These are phyloP conservation scores for Malassezia psittaci DNA, from an alignment of 1,284 basidiomycete species.

Conservation along the genomic window DNA sequence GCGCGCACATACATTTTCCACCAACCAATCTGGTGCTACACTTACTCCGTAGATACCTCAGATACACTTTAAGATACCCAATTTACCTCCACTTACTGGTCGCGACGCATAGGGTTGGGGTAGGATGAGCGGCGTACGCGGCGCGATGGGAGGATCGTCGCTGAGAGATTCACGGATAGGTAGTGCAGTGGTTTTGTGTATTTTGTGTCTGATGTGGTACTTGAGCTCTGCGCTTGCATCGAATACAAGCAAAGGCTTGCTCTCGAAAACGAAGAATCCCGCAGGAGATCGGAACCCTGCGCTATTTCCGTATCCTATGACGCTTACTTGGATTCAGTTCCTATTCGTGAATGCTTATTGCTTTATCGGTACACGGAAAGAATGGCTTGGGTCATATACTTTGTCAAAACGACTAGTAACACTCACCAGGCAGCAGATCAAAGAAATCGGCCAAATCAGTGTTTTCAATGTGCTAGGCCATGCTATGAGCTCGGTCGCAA, in stretches of 20 bases:
- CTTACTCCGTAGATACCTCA: too few relatives aligned
- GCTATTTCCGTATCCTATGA: slow-evolving; percentile 72
- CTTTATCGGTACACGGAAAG: slow-evolving; percentile 51
- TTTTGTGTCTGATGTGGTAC: slow-evolving; percentile 45
- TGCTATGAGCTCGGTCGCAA: slow-evolving; percentile 91
- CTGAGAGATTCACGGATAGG: background rate
- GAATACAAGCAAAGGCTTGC: slow-evolving; percentile 77
- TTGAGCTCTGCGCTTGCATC: slow-evolving; percentile 70
- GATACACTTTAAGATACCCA: background rate
- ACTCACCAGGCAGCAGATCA: slow-evolving; percentile 59
- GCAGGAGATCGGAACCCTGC: slow-evolving; percentile 30
- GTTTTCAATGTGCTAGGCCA: slow-evolving; percentile 87
- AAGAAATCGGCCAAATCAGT: slow-evolving; percentile 78
- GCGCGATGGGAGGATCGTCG: background rate
- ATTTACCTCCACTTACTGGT: background rate
- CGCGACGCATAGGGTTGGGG: background rate
- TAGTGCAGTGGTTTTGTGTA: slow-evolving; percentile 20
- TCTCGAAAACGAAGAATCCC: slow-evolving; percentile 46
- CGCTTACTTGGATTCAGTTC: slow-evolving; percentile 95
- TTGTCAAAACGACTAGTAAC: slow-evolving; percentile 52
- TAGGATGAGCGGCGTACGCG: background rate
- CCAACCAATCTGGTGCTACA: too few relatives aligned
- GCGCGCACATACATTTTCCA: background rate
- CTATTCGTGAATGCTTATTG: slow-evolving; percentile 82
- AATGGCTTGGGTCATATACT: slow-evolving; percentile 22